Percentiles rank a stretch among this genome's conserved stretches.
Conservation (phyloP, 148 eudicot species). For the Silene conica region DNA sequence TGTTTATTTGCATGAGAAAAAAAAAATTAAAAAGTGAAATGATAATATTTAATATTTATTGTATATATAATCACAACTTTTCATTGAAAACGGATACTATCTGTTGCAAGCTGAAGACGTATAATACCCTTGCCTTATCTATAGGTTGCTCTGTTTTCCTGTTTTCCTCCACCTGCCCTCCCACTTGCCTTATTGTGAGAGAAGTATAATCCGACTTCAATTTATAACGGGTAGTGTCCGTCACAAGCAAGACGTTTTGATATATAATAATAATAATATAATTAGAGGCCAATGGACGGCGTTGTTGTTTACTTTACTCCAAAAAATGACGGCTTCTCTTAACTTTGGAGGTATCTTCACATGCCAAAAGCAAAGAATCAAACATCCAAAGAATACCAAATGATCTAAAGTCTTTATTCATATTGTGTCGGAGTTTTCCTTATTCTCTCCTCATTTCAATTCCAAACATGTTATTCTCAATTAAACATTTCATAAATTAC, state of each 20-base stretch:
- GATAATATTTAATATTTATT: no score
- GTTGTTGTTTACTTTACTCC: slow-evolving; percentile 19
- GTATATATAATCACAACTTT: no score
- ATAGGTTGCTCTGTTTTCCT: no score
- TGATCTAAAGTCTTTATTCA: slow-evolving; percentile 5
- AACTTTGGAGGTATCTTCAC: slow-evolving; percentile 21
- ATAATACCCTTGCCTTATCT: no score
- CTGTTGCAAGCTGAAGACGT: no score
- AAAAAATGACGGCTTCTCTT: slow-evolving; percentile 27
- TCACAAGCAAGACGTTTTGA: no score
- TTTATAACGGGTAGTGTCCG: no score
- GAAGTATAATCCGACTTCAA: no score
- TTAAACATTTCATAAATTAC: no score
- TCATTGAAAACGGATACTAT: no score
- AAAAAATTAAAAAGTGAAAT: neutral
- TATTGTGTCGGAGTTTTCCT: slow-evolving; percentile 15
- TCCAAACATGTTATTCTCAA: neutral
- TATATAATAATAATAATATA: neutral
- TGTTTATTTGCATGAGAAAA: slow-evolving; percentile 4
- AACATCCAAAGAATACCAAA: slow-evolving; percentile 8
- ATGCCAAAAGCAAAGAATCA: slow-evolving; percentile 26
- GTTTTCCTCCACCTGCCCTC: no score
- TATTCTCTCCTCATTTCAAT: slow-evolving; percentile 4
- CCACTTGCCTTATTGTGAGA: no score
- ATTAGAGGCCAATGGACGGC: slow-evolving; percentile 19